Conservation (phyloP, 257 asterid genomes). For the Datura wrightii region DNA sequence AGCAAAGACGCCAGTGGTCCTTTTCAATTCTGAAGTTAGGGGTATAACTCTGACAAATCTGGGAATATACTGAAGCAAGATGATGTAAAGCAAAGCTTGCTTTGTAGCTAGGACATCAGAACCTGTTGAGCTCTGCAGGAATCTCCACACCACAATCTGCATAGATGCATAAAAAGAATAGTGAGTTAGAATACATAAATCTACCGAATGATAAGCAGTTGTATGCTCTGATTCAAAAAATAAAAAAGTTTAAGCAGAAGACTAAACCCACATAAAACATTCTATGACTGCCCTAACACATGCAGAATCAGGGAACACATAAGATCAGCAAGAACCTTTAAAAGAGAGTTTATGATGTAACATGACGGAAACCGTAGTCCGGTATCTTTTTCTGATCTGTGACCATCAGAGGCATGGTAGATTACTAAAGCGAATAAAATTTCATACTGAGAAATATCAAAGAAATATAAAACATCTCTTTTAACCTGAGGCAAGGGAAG, state of each 20-base stretch:
- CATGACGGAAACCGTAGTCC: neutral
- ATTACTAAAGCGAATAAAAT: slow-evolving; percentile 11
- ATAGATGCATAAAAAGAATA: slow-evolving; percentile 28
- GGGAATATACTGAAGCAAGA: slow-evolving; percentile 88
- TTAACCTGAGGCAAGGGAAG: slow-evolving; percentile 98
- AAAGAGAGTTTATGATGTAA: neutral
- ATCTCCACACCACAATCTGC: slow-evolving; percentile 98
- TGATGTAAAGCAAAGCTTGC: slow-evolving; percentile 76
- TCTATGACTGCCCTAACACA: neutral
- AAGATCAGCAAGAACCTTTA: slow-evolving; percentile 24
- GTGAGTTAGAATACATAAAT: neutral
- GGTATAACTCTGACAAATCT: slow-evolving; percentile 78
- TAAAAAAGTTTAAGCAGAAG: neutral
- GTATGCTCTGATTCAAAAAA: neutral
- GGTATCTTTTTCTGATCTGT: neutral
- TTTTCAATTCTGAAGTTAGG: slow-evolving; percentile 86
- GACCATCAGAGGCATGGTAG: slow-evolving; percentile 14
- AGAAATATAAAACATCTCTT: slow-evolving; percentile 27
- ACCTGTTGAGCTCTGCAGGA: slow-evolving; percentile 81
- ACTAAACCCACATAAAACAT: neutral
- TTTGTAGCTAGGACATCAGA: slow-evolving; percentile 91
- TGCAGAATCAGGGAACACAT: slow-evolving; percentile 24
- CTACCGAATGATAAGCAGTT: neutral
- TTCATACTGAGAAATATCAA: neutral
- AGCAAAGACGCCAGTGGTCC: slow-evolving; percentile 98